Conservation (phyloP, 495 filamentous ascomycete species). For the Umbilicaria muhlenbergii region DNA sequence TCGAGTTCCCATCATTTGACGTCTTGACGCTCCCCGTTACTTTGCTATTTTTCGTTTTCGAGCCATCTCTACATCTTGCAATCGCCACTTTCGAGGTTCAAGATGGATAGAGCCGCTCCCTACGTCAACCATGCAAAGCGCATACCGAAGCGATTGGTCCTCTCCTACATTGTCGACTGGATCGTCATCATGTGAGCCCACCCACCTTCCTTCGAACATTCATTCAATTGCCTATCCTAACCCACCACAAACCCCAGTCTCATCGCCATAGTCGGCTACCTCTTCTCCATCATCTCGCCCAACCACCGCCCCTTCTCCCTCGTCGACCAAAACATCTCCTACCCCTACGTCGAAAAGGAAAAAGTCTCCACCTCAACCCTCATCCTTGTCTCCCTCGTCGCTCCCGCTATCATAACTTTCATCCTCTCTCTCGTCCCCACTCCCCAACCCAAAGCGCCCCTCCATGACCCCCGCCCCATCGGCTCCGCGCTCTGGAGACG, state of each 20-base stretch:
- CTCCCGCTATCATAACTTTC: constrained; percentile 36
- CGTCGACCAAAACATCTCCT: constrained; percentile 40
- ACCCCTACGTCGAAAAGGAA: constrained; percentile 34
- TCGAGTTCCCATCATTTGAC: too few species aligned
- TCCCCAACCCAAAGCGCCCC: constrained; percentile 23
- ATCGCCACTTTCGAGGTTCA: too few species aligned
- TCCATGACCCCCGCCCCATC: background rate
- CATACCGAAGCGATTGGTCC: constrained; percentile 23
- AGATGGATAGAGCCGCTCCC: too few species aligned
- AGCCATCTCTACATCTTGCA: too few species aligned
- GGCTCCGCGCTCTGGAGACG: constrained; percentile 22
- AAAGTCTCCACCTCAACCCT: constrained; percentile 38
- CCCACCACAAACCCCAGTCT: constrained; percentile 14
- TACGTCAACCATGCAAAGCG: too few species aligned
- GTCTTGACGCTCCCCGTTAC: too few species aligned
- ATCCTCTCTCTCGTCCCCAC: constrained; percentile 31
- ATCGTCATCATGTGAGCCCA: constrained; percentile 31
- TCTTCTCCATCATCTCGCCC: constrained; percentile 24
- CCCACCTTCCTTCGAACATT: background rate
- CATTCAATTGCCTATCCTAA: background rate
- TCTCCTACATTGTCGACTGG: constrained; percentile 40
- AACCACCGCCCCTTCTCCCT: constrained; percentile 33
- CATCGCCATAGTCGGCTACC: constrained; percentile 30
- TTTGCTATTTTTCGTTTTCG: too few species aligned
- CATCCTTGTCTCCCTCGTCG: constrained; percentile 31